Evolutionary conservation across 1,284 basidiomycete genomes (phyloP).

Genomic region (Ceratobasidium sp.): DNA sequence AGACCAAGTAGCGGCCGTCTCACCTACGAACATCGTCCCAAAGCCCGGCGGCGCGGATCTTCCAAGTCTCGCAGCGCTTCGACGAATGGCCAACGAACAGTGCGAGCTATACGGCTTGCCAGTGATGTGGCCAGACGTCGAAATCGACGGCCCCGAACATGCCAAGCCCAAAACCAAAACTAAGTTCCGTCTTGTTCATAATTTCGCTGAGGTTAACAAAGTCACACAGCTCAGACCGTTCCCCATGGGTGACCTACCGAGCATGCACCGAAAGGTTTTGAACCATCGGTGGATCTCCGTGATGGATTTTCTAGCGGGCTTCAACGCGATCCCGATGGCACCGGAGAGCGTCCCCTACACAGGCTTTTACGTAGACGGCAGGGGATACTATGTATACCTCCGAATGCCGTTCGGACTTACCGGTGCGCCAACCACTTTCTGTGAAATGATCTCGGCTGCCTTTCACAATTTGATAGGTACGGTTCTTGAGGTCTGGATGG

Average conservation of each 20-base stretch:
- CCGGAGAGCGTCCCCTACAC: slow-evolving; percentile 33
- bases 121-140: neutral
- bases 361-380: slow-evolving; percentile 39
- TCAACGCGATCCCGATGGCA: slow-evolving; percentile 33
- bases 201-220: slow-evolving; percentile 42
- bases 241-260: slow-evolving; percentile 27
- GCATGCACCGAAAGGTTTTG: slow-evolving; percentile 25
- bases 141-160: slow-evolving; percentile 35
- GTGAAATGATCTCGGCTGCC: slow-evolving; percentile 27
- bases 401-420: slow-evolving; percentile 40
- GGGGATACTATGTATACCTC: slow-evolving; percentile 39
- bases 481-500: slow-evolving; percentile 41
- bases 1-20: slow-evolving; percentile 40
- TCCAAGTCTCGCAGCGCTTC: slow-evolving; percentile 23
- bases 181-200: slow-evolving; percentile 43
- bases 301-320: slow-evolving; percentile 36
- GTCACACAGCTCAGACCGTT: slow-evolving; percentile 41
- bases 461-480: slow-evolving; percentile 37
- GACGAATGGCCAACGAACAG: slow-evolving; percentile 37
- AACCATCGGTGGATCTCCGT: slow-evolving; percentile 33
- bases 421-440: slow-evolving; percentile 39
- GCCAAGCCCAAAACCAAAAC: neutral
- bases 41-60: slow-evolving; percentile 39
- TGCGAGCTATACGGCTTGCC: slow-evolving; percentile 11
- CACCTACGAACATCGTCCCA: slow-evolving; percentile 41